Base-by-base conservation (phyloP, 306 rosid genomes). In the Benincasa hispida region DNA sequence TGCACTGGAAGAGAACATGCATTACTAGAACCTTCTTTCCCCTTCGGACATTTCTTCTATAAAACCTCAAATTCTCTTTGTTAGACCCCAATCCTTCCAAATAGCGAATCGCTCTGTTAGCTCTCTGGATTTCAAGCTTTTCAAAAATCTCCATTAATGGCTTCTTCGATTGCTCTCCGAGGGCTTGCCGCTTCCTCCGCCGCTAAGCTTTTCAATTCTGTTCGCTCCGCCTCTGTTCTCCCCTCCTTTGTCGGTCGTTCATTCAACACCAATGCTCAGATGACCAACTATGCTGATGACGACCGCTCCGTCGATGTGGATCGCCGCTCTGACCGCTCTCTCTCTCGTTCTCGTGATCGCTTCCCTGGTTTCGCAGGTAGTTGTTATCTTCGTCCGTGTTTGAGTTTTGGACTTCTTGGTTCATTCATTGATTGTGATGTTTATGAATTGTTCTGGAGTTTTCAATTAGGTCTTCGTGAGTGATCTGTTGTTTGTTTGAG, bases 251-350 rank as follows among this genome's bases (percentile, higher is more conserved):
- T 79, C 58, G 80, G 73, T 72, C 87, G 87, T 56, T 81, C 81
- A 24, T 88, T 88, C 84, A 86, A 77, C 57, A 81, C 87, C 39
- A 73, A 87, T 37, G 45, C 79, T 25, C 88, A 88, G 82, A 28
- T 75, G 61, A 25, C 79, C 18, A 24, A 30, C 74, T 81, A 74
- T 58, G 82, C 53, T 6, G 66, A 53, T 5, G 65, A 14, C 0
- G 87, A 79, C n/a, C 58, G 77, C 7, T 37, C 54, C 2, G 34
- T 80, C 17, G 82, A 83, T 25, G 79, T 77, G 2, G 80, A 83
- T 7, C 81, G 77, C 67, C 81, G 70, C 21, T 12, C 79, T 10
- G 68, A 34, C 10, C 68, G 80, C 15, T 58, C 80, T 1, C 67
- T 75, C 69, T 63, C 87, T 60, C 76, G 84, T 42, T 83, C 86